A percentile compares a stretch with the other conserved stretches of the same genome.
Conservation (phyloP, 2,329 filamentous ascomycete species). For the Fonsecaea pugnacius region DNA sequence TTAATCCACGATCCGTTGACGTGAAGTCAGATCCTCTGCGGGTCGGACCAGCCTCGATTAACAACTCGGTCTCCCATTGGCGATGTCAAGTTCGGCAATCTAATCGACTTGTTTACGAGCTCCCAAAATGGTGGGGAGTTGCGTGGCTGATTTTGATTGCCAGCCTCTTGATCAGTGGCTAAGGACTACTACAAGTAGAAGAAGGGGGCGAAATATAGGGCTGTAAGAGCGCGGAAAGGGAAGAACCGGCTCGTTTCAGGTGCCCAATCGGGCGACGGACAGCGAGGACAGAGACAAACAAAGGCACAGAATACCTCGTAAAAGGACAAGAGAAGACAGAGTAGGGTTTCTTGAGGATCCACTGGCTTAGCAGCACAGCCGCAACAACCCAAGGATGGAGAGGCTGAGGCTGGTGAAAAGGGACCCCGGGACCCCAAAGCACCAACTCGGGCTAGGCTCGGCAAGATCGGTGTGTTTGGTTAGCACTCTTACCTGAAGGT, state of each 20-base stretch:
- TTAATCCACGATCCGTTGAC: background rate
- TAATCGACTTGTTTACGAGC: slow-evolving; percentile 17
- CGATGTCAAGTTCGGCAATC: slow-evolving; percentile 29
- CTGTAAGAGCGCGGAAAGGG: slow-evolving; percentile 10
- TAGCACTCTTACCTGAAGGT: too few relatives aligned
- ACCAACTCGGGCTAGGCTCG: slow-evolving; percentile 24
- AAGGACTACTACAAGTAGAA: background rate
- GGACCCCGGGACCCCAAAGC: background rate
- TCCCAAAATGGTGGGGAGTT: background rate
- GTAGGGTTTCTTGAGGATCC: background rate
- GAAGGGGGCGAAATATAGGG: slow-evolving; percentile 19
- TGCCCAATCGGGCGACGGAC: slow-evolving; percentile 16
- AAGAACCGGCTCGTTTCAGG: background rate
- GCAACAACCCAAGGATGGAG: slow-evolving; percentile 6
- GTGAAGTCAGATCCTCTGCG: slow-evolving; percentile 18
- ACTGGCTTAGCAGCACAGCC: slow-evolving; percentile 21
- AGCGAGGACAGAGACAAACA: slow-evolving; percentile 2
- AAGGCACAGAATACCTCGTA: too few relatives aligned
- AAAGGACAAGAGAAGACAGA: background rate
- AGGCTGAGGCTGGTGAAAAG: slow-evolving; percentile 22
- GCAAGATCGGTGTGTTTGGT: slow-evolving; percentile 11
- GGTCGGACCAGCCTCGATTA: slow-evolving; percentile 24
- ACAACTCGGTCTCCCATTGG: slow-evolving; percentile 14
- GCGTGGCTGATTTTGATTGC: slow-evolving; percentile 23
- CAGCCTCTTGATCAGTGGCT: slow-evolving; percentile 18